Conservation (phyloP, 164 flowering plant genomes). For the Magnolia changhungtana region DNA sequence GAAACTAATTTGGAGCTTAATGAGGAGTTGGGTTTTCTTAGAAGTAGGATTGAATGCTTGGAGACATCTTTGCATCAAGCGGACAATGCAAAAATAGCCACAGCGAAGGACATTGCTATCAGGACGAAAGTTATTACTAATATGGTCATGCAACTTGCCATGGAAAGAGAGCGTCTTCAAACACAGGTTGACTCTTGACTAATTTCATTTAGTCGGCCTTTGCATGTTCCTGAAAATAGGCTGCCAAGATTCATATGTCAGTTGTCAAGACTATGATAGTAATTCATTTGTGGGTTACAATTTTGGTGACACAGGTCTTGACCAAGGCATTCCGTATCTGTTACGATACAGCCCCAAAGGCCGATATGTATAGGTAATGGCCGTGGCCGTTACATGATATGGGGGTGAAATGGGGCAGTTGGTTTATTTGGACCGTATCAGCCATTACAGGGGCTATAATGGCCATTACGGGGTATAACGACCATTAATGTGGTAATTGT, state of each 20-base stretch:
- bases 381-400: too few relatives aligned
- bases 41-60: constrained; percentile 43
- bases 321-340: background rate
- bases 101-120: constrained; percentile 56
- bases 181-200: constrained; percentile 53
- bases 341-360: too few relatives aligned
- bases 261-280: background rate
- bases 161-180: constrained; percentile 82
- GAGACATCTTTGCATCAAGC: constrained; percentile 62
- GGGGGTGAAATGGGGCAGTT: background rate
- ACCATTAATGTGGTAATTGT: too few relatives aligned
- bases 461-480: too few relatives aligned
- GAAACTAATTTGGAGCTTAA: constrained; percentile 49
- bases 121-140: constrained; percentile 58
- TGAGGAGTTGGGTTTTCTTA: constrained; percentile 47
- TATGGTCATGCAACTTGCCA: constrained; percentile 65
- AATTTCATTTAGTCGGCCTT: background rate
- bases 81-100: constrained; percentile 50
- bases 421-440: too few relatives aligned
- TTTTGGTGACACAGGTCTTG: background rate
- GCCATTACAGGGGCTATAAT: too few relatives aligned
- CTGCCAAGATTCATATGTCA: background rate
- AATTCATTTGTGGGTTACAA: background rate
- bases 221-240: background rate
- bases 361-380: too few relatives aligned